Conservation (phyloP, 2,329 filamentous ascomycete species). For the Aspergillus sclerotialis region DNA sequence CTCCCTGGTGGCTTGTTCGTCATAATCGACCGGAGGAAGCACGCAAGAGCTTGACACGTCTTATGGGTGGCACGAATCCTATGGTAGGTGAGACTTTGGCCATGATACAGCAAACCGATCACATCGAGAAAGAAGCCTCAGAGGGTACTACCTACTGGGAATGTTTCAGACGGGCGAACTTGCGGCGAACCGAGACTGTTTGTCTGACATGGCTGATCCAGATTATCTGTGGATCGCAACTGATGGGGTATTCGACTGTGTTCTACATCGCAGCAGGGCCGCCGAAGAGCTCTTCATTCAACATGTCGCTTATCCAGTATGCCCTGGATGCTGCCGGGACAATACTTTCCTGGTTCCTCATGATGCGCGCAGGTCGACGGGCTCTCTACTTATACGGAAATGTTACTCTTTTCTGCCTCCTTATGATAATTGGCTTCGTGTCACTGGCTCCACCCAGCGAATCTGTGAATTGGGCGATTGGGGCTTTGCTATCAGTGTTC, state of each 20-base stretch:
- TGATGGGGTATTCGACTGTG: slow-evolving; percentile 28
- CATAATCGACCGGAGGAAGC: slow-evolving; percentile 14
- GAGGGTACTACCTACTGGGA: slow-evolving; percentile 23
- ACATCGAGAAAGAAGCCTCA: slow-evolving; percentile 22
- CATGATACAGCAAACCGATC: slow-evolving; percentile 33
- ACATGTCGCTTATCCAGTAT: slow-evolving; percentile 10
- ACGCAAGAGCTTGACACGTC: slow-evolving; percentile 8
- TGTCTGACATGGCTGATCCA: slow-evolving; percentile 32
- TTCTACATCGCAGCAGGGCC: slow-evolving; percentile 29
- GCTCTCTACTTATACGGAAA: slow-evolving; percentile 31
- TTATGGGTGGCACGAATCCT: slow-evolving; percentile 9
- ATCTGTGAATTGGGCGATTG: slow-evolving; percentile 27
- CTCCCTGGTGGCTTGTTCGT: slow-evolving; percentile 20
- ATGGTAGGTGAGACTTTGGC: slow-evolving; percentile 17
- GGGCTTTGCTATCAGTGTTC: slow-evolving; percentile 37
- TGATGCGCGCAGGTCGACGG: slow-evolving; percentile 32
- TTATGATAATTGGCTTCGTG: slow-evolving; percentile 23
- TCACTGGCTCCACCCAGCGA: slow-evolving; percentile 14
- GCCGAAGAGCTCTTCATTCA: slow-evolving; percentile 7
- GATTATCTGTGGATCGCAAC: slow-evolving; percentile 28
- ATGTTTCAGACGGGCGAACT: slow-evolving; percentile 25
- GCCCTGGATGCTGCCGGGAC: slow-evolving; percentile 56
- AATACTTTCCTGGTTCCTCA: slow-evolving; percentile 42
- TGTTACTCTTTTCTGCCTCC: slow-evolving; percentile 17
- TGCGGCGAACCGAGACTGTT: slow-evolving; percentile 37